Conservation (phyloP, 208 protist species). For the Borovskyia barvae region DNA sequence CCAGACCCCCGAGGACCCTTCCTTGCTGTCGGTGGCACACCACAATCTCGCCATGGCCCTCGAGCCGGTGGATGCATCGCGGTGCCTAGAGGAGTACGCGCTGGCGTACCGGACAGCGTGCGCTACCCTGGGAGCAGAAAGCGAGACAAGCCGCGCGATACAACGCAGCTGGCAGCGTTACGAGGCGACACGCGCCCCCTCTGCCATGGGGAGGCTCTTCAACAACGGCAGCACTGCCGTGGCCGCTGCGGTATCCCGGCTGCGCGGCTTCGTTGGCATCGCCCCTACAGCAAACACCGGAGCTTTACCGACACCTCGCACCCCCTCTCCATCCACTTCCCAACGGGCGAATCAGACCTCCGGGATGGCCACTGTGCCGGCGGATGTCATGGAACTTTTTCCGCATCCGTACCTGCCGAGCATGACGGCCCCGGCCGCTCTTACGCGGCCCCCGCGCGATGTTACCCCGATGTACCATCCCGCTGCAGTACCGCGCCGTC, state of each 20-base stretch:
- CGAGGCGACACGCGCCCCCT: slow-evolving; percentile 12
- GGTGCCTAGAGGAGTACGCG: slow-evolving; percentile 76
- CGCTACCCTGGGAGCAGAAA: slow-evolving; percentile 40
- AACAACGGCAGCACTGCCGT: background rate
- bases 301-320: background rate
- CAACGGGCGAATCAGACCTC: background rate
- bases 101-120: slow-evolving; percentile 52
- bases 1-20: slow-evolving; percentile 67
- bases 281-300: background rate
- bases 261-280: background rate
- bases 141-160: slow-evolving; percentile 61
- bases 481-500: slow-evolving; percentile 4
- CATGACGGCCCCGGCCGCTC: slow-evolving; percentile 2
- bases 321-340: background rate
- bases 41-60: slow-evolving; percentile 92
- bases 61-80: slow-evolving; percentile 60
- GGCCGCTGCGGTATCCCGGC: background rate
- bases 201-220: background rate
- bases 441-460: background rate
- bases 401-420: slow-evolving; percentile 68
- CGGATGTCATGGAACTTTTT: slow-evolving; percentile 56
- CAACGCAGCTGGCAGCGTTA: slow-evolving; percentile 75
- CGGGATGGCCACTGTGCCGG: background rate
- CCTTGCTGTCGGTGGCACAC: slow-evolving; percentile 82
- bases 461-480: slow-evolving; percentile 7